These are phyloP conservation scores for Mycena metata DNA, from an alignment of 768 basidiomycete genomes.

Conservation along the genomic window DNA sequence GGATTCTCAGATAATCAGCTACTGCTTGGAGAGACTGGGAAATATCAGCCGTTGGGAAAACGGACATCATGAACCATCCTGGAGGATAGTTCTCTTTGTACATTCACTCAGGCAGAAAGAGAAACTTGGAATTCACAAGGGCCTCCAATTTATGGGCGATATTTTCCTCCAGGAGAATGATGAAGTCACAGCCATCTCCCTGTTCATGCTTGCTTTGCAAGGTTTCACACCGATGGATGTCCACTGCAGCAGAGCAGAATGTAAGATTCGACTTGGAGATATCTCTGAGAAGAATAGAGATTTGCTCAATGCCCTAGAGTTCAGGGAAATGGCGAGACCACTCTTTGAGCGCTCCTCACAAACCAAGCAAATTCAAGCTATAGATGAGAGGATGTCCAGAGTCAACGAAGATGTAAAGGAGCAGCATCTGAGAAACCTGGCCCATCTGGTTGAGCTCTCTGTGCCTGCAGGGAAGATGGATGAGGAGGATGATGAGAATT, in stretches of 20 bases:
- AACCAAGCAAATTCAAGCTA: background rate
- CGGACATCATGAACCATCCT: background rate
- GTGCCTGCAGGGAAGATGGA: too few species aligned
- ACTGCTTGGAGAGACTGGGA: background rate
- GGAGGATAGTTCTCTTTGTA: background rate
- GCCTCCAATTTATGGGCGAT: background rate
- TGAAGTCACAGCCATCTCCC: background rate
- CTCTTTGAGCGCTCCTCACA: background rate
- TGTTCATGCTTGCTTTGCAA: background rate
- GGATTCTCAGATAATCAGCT: background rate
- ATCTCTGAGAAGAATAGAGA: background rate
- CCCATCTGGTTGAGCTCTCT: too few species aligned
- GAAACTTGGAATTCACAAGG: background rate
- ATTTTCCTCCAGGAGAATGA: background rate
- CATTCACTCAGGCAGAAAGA: background rate
- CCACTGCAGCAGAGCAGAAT: background rate
- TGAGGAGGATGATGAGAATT: too few species aligned
- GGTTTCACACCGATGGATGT: slow-evolving; percentile 1
- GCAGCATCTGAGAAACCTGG: background rate
- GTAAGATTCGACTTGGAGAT: background rate
- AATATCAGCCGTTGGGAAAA: background rate
- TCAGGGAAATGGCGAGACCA: background rate
- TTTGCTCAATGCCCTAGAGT: background rate
- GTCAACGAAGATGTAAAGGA: background rate
- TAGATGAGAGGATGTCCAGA: background rate